Base-by-base conservation (phyloP, 2,329 filamentous ascomycete species). In the Epichloe amarillans region DNA sequence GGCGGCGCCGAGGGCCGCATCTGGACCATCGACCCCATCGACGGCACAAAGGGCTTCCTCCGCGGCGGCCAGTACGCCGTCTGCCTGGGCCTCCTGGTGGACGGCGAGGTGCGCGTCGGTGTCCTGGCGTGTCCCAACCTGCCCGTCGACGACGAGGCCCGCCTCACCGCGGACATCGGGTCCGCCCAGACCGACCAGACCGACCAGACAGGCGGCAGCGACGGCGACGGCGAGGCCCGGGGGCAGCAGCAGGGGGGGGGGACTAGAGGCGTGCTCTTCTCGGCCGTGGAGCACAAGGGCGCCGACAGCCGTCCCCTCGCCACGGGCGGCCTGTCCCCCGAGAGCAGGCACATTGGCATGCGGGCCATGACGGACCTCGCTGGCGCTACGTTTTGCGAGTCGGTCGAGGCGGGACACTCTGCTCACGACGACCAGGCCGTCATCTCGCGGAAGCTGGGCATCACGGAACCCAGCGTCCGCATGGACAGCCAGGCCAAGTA, bases 401-500 rank as follows among this genome's bases (percentile, higher is more conserved):
- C 86, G 58, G 91, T 98, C 52, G 93, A 98, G 71, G 84, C 90
- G 5, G 89, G 81, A 15, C 93, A 98, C 74, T 95, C 88, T 38
- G 83, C 85, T 52, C 94, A 98, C 69, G 81, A 80, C 59, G 88
- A 96, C 67, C 87, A 95, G 59, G 87, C 86, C 38, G 76, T 81
- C 59, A 69, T 98, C 62, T 88, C 93, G 6, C 70, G 80, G 61
- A 85, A 82, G 63, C 79, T 98, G 5, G 89, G 89, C 50, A 95
- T 98, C 67, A 91, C 86, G 21, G 82, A 81, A 60, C 81, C 86
- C n/a, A 89, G 86, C 58, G 90, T 98, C 53, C 82, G 91, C 57
- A 93, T 98, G 85, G 93, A 98, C 72, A 95, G 88, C 49, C 93
- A 98, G 71, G 91, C 93, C 60, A 98, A 98, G 71, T 98, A 98